Conservation (phyloP, 192 early-diverging fungal species). For the Radiomyces spectabilis region DNA sequence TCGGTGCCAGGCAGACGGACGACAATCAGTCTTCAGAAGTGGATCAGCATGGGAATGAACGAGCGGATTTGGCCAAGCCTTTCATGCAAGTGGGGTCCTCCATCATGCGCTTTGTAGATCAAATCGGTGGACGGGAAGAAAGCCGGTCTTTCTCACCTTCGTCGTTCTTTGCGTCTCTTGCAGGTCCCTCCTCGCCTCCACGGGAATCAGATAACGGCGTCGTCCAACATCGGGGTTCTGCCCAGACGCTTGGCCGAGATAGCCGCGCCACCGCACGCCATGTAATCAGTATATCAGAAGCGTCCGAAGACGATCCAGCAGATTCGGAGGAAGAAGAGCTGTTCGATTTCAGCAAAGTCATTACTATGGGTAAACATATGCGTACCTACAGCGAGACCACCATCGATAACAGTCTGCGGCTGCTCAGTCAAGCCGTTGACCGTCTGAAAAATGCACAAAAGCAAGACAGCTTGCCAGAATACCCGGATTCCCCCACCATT, state of each 20-base stretch:
- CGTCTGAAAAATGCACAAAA: slow-evolving; percentile 6
- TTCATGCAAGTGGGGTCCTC: slow-evolving; percentile 16
- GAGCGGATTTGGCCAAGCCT: slow-evolving; percentile 8
- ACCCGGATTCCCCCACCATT: neutral
- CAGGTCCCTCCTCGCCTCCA: slow-evolving; percentile 7
- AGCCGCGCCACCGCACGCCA: neutral
- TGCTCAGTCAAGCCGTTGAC: slow-evolving; percentile 16
- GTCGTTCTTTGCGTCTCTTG: slow-evolving; percentile 15
- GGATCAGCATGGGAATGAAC: neutral
- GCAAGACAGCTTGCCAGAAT: neutral
- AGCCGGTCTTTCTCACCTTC: slow-evolving; percentile 11
- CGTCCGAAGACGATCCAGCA: neutral
- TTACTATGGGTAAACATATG: slow-evolving; percentile 24
- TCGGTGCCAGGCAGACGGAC: neutral
- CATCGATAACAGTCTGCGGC: slow-evolving; percentile 17
- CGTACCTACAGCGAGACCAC: slow-evolving; percentile 13
- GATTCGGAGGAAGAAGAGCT: slow-evolving; percentile 12
- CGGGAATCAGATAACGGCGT: too few relatives aligned
- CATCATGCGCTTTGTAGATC: slow-evolving; percentile 12
- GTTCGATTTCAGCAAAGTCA: slow-evolving; percentile 27
- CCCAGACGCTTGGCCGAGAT: neutral
- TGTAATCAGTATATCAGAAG: neutral
- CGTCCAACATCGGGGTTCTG: too few relatives aligned
- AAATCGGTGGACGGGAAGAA: slow-evolving; percentile 11
- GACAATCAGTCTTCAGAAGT: neutral